phyloP scores from a whole-genome alignment of 768 basidiomycete species.

The Tephrocybe sp. region DNA sequence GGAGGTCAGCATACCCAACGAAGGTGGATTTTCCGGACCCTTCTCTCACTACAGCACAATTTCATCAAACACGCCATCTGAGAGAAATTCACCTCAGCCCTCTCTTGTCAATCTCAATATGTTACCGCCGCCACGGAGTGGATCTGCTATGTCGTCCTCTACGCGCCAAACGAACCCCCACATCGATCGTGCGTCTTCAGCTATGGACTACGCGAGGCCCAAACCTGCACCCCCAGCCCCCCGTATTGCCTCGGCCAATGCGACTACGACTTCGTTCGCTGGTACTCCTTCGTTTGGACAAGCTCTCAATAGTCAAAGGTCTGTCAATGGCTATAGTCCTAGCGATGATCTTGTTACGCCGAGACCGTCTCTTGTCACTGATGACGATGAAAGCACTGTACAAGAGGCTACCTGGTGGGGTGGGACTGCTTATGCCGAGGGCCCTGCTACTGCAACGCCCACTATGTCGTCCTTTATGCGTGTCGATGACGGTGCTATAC shows the following conservation, averaged over 20 bases:
- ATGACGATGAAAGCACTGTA: constrained; percentile 33
- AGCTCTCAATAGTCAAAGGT: constrained; percentile 37
- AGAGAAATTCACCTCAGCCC: constrained; percentile 75
- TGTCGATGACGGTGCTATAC: constrained; percentile 42
- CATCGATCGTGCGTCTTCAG: constrained; percentile 75
- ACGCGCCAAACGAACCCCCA: constrained; percentile 46
- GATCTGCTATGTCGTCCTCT: constrained; percentile 68
- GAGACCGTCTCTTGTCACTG: constrained; percentile 24
- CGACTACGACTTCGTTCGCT: constrained; percentile 51
- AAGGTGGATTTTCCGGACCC: constrained; percentile 63
- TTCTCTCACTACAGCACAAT: constrained; percentile 95
- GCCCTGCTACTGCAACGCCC: constrained; percentile 51
- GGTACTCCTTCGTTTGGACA: constrained; percentile 36
- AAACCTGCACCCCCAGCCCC: constrained; percentile 50
- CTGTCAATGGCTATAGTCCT: constrained; percentile 30
- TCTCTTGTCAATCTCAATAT: constrained; percentile 41
- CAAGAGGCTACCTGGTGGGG: constrained; percentile 68
- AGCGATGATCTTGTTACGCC: constrained; percentile 32
- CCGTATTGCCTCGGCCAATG: constrained; percentile 53
- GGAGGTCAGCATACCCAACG: constrained; percentile 32
- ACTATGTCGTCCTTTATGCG: constrained; percentile 67
- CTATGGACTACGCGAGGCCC: constrained; percentile 69
- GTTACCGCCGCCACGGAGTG: constrained; percentile 56
- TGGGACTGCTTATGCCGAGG: constrained; percentile 37
- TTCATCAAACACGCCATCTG: constrained; percentile 75